A percentile compares a stretch with the other conserved stretches of the same genome.
phyloP scores from a whole-genome alignment of 2,329 filamentous ascomycete genomes.

The Dothistroma pini region DNA sequence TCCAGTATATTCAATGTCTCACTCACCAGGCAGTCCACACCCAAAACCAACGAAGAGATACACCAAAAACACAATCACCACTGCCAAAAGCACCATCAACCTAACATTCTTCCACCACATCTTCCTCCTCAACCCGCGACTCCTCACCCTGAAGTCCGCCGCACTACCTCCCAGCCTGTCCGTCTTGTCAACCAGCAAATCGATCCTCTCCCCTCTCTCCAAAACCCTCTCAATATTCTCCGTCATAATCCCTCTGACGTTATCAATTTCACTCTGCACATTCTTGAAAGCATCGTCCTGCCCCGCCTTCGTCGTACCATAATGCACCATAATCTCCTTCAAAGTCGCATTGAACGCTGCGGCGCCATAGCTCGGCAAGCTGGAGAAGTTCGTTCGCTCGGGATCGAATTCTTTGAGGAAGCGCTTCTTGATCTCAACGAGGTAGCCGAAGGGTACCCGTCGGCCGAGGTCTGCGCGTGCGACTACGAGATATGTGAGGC shows the following conservation, averaged over 20 bases:
- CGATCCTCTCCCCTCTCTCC: conserved; percentile 87
- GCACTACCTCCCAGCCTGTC: conserved; percentile 85
- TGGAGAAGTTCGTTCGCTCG: conserved; percentile 65
- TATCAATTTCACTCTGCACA: conserved; percentile 86
- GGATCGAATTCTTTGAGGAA: conserved; percentile 72
- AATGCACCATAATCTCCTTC: conserved; percentile 74
- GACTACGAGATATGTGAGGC: conserved; percentile 88
- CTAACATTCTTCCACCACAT: conserved; percentile 99
- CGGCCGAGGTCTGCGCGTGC: conserved; percentile 76
- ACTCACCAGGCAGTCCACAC: conserved; percentile 62
- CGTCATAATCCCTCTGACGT: conserved; percentile 88
- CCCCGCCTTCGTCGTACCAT: conserved; percentile 71
- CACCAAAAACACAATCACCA: conserved; percentile 70
- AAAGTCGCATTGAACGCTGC: conserved; percentile 80
- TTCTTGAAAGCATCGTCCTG: conserved; percentile 78
- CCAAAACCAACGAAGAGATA: conserved; percentile 70
- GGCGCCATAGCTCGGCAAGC: conserved; percentile 84
- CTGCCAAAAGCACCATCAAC: conserved; percentile 72
- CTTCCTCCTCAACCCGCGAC: conserved; percentile 76
- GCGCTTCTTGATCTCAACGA: conserved; percentile 83
- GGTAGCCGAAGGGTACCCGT: conserved; percentile 87
- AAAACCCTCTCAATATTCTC: conserved; percentile 88
- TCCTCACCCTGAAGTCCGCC: conserved; percentile 83
- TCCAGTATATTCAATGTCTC: not conserved
- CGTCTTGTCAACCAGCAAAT: conserved; percentile 93